phyloP scores from a whole-genome alignment of 192 early-diverging fungal species.

The Coemansia sp. region DNA sequence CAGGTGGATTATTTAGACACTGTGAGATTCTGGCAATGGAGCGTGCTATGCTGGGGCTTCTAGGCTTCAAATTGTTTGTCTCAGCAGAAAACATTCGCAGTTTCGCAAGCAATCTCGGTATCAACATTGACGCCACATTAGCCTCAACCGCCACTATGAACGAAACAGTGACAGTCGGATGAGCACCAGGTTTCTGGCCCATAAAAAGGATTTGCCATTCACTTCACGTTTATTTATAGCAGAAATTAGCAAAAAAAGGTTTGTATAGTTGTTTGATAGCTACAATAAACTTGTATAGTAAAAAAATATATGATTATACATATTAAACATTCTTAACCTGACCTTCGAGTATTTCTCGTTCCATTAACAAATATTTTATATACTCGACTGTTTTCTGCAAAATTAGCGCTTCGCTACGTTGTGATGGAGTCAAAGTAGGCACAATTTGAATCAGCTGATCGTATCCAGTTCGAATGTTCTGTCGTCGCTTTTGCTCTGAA shows the following conservation, averaged over 20 bases:
- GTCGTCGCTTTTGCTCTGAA: slow-evolving; percentile 88
- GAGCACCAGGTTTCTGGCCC: neutral
- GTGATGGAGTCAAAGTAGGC: slow-evolving; percentile 75
- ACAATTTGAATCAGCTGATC: slow-evolving; percentile 87
- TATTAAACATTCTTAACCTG: slow-evolving; percentile 30
- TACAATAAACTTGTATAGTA: neutral
- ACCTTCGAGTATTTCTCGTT: slow-evolving; percentile 52
- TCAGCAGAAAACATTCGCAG: slow-evolving; percentile 38
- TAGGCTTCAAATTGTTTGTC: slow-evolving; percentile 47
- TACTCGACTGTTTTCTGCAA: slow-evolving; percentile 82
- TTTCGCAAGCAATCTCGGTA: slow-evolving; percentile 33
- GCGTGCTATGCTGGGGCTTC: slow-evolving; percentile 44
- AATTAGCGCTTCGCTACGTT: slow-evolving; percentile 82
- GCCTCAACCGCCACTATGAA: slow-evolving; percentile 1
- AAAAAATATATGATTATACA: neutral
- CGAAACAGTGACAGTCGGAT: neutral
- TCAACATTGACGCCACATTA: slow-evolving; percentile 20
- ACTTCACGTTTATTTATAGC: neutral
- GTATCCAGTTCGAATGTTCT: slow-evolving; percentile 88
- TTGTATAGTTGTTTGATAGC: too few species aligned
- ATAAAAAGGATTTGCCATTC: neutral
- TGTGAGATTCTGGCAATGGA: slow-evolving; percentile 50
- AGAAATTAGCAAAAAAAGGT: neutral
- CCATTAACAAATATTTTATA: slow-evolving; percentile 65
- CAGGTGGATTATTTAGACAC: slow-evolving; percentile 34